A percentile compares a stretch with the other conserved stretches of the same genome.
These are phyloP conservation scores for Megacollybia marginata DNA, from an alignment of 768 basidiomycete genomes.

Conservation along the genomic window DNA sequence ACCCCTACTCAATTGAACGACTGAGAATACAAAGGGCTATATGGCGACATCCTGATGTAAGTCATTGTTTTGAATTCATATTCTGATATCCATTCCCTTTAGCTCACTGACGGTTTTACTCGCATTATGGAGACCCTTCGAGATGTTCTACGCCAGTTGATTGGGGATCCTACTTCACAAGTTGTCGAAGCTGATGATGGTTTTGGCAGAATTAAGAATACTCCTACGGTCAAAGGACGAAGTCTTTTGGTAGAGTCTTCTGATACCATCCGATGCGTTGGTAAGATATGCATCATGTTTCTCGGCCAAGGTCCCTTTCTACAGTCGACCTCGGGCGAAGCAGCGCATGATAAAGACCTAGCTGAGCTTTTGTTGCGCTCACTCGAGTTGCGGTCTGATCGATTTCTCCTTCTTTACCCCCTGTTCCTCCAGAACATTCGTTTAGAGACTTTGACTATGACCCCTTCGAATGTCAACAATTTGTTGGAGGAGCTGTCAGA, in stretches of 20 bases:
- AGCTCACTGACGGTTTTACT: background rate
- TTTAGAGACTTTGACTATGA: conserved; percentile 48
- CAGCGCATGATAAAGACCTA: conserved; percentile 56
- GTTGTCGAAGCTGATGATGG: conserved; percentile 45
- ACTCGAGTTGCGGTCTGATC: conserved; percentile 33
- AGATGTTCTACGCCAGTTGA: background rate
- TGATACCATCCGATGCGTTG: conserved; percentile 25
- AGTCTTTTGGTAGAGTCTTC: conserved; percentile 15
- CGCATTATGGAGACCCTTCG: background rate
- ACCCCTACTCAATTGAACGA: conserved; percentile 15
- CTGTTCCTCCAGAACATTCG: conserved; percentile 49
- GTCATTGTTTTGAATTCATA: conserved; percentile 13
- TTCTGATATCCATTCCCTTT: background rate
- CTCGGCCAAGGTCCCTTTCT: conserved; percentile 58
- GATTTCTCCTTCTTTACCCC: conserved; percentile 52
- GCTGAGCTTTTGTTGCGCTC: conserved; percentile 43
- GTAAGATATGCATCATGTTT: conserved; percentile 50
- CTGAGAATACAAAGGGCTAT: conserved; percentile 45
- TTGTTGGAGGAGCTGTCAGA: conserved; percentile 48
- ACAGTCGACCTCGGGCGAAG: conserved; percentile 49
- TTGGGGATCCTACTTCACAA: conserved; percentile 6
- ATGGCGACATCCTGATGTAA: conserved; percentile 67
- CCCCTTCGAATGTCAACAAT: conserved; percentile 36
- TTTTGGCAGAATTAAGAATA: conserved; percentile 46
- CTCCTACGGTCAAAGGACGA: conserved; percentile 21